Base-by-base conservation (phyloP, 345 rosid genomes). In the Trapa bicornis region DNA sequence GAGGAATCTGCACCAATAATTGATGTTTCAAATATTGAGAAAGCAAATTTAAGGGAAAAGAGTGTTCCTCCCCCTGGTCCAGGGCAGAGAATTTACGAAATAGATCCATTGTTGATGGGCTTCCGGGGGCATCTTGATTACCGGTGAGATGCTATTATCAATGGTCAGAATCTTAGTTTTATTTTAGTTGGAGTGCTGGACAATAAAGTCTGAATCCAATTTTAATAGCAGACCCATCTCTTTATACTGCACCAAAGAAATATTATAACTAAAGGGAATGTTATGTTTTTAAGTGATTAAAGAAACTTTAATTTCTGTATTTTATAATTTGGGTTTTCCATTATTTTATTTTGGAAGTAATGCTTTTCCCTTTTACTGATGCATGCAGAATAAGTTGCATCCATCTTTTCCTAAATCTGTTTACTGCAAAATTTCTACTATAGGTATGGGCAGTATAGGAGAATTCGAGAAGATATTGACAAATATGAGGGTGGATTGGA, bases 401-500 rank as follows among this genome's bases (percentile, higher is more conserved):
- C 10, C 22, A 29, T 41, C 47, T 33, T 7, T 10, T 66, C 45
- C n/a, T 65, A 66, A 52, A 11, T 68, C 32, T 14, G 42, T 47
- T 9, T 58, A n/a, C 33, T 42, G 35, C 16, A n/a, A 42, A 39
- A 68, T 71, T 12, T 70, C 63, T 7, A 63, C 69, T 75, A 67
- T 78, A 94, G 97, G 58, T 91, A 82, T 76, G 77, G 77, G 48
- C 83, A 79, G 64, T 94, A 89, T 83, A 85, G 38, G 81, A 87
- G 76, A 80, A 56, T 89, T 72, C 85, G 88, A 22, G 88, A 78
- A 45, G 87, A 77, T 72, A 87, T 94, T 70, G 89, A 87, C 78
- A 82, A 80, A 75, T 71, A 75, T 74, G 99, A 94, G 78, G 97
- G 95, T 72, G 97, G 97, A 70, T 70, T 94, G 74, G 99, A 87